Evolutionary conservation across 306 rosid genomes (phyloP).

Genomic region (Sicyos baderoa): DNA sequence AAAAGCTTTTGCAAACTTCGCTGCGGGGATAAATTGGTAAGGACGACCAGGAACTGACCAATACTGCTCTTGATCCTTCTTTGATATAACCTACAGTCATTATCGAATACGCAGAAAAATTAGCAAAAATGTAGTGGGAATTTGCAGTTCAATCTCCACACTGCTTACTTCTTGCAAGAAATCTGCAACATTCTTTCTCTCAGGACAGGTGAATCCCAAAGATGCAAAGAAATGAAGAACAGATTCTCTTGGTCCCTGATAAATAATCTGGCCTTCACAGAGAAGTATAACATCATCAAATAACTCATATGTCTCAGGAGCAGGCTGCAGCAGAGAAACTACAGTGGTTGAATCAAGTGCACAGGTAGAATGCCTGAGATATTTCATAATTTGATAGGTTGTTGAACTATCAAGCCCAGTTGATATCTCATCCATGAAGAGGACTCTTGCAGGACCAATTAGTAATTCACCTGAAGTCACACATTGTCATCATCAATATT

Average conservation of each 20-base stretch:
- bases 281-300: conserved; percentile 89
- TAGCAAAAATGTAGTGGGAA: conserved; percentile 22
- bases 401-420: conserved; percentile 96
- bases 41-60: conserved; percentile 73
- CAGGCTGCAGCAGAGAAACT: conserved; percentile 93
- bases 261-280: conserved; percentile 90
- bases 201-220: conserved; percentile 90
- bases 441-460: conserved; percentile 94
- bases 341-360: conserved; percentile 87
- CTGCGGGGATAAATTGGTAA: conserved; percentile 65
- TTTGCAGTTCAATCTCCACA: conserved; percentile 17
- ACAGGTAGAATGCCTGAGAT: conserved; percentile 79
- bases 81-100: conserved; percentile 66
- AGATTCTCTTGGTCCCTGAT: conserved; percentile 76
- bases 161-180: conserved; percentile 93
- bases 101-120: conserved; percentile 7
- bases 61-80: conserved; percentile 98
- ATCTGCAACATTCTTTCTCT: conserved; percentile 91
- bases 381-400: conserved; percentile 76
- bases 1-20: conserved; percentile 75
- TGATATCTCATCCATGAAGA: conserved; percentile 98
- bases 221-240: conserved; percentile 66
- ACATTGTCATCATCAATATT: conserved; percentile 27
- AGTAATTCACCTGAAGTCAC: conserved; percentile 72
- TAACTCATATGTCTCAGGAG: conserved; percentile 95